Conservation (phyloP, 345 rosid genomes). For the Viola odorata region DNA sequence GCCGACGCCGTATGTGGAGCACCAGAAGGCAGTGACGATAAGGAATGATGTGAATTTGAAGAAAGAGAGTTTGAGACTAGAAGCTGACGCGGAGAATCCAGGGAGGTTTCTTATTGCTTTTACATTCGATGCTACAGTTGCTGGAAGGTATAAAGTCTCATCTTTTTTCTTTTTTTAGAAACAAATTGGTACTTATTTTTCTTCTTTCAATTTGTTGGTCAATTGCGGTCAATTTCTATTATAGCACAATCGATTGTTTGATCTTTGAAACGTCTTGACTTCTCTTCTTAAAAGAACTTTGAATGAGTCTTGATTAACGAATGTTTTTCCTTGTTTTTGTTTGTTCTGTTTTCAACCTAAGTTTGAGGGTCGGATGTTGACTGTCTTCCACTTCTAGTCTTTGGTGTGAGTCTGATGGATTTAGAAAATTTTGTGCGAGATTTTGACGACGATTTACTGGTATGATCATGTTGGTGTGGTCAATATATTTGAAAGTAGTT, state of each 20-base stretch:
- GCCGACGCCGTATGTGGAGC: slow-evolving; percentile 69
- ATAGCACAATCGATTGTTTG: background rate
- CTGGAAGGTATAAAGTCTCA: slow-evolving; percentile 52
- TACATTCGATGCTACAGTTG: slow-evolving; percentile 89
- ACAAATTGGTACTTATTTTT: background rate
- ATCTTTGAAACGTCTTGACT: slow-evolving; percentile 4
- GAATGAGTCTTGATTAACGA: slow-evolving; percentile 1
- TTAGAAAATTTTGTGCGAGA: no score
- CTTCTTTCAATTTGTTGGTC: background rate
- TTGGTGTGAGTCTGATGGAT: no score
- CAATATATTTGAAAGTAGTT: background rate
- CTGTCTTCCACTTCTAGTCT: no score
- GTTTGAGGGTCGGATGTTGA: background rate
- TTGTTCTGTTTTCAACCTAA: background rate
- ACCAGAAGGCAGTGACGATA: slow-evolving; percentile 81
- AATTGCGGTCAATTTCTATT: background rate
- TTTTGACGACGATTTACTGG: background rate
- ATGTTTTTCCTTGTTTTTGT: background rate
- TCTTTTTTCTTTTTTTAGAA: background rate
- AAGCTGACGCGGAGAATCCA: slow-evolving; percentile 53
- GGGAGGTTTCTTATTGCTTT: slow-evolving; percentile 75
- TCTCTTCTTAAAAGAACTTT: background rate
- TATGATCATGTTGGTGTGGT: background rate
- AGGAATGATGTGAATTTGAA: slow-evolving; percentile 80
- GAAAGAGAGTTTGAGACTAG: slow-evolving; percentile 75